Base-by-base conservation (phyloP, 164 flowering plant genomes). In the Umbellularia californica region DNA sequence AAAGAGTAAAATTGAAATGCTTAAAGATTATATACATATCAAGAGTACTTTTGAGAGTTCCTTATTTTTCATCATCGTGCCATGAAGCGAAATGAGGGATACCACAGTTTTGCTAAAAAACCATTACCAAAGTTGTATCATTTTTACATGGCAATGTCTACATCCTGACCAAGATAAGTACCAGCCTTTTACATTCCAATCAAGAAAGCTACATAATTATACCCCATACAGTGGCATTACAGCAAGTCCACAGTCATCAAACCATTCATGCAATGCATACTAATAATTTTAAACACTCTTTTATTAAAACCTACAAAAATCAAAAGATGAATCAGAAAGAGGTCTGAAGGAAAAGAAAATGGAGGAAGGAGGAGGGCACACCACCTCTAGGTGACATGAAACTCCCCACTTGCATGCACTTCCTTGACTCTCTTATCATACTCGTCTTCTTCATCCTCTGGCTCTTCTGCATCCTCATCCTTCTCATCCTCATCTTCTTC, bases 391-490 rank as follows among this genome's bases (percentile, higher is more conserved):
- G 75, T 84, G 79, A 84, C 72, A 51, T 82, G 85, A 74, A 81
- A 86, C 69, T 93, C 94, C 65, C 94, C 94, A 77, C 95, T 90
- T 30, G 89, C 91, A 81, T 90, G 97, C 63, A 83, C 93, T 77
- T 88, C 89, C 73, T 87, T 93, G 55, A 90, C 93, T 52, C 85
- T 85, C 81, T 89, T 88, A 17, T 92, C 97, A 65, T 93, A 93
- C 79, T 88, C 95, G 24, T 93, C 98, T 79, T 92, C 97, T 4
- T 87, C 90, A 0, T 85, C 88, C 4, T 70, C 87, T 10, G 79
- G 88, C 0, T 47, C 81, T 0, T 47, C 81, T 0, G 17, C 80
- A 1, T 71, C 82, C 7, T 77, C 87, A 7, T 81, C 62, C 25
- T 63, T 74, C 30, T 83, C 88, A 12, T 88, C 90, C 35, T 83